Percentiles rank a stretch among this genome's conserved stretches.
These are phyloP conservation scores for Boletus reticuloceps DNA, from an alignment of 768 basidiomycete species.

Conservation along the genomic window DNA sequence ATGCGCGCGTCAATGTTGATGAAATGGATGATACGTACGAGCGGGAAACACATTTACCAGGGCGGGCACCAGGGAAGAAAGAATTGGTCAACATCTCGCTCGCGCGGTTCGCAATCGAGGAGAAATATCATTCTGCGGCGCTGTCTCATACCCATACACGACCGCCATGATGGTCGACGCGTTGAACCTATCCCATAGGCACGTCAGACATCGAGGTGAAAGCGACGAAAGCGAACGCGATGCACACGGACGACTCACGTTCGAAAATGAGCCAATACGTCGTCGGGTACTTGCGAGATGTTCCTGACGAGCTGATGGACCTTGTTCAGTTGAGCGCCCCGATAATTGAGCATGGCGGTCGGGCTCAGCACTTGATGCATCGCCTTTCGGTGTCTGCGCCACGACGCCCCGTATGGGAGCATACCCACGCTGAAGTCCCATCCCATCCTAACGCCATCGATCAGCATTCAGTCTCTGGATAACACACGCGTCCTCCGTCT, in stretches of 20 bases:
- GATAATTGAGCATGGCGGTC: slow-evolving; percentile 29
- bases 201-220: background rate
- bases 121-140: slow-evolving; percentile 27
- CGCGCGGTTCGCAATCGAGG: slow-evolving; percentile 31
- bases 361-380: slow-evolving; percentile 36
- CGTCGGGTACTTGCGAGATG: slow-evolving; percentile 25
- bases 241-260: slow-evolving; percentile 6
- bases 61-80: slow-evolving; percentile 28
- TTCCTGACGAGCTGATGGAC: slow-evolving; percentile 30
- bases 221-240: background rate
- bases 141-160: slow-evolving; percentile 31
- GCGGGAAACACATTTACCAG: slow-evolving; percentile 32
- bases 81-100: slow-evolving; percentile 26
- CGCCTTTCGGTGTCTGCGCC: slow-evolving; percentile 37
- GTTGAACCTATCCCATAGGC: slow-evolving; percentile 17
- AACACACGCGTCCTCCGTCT: no score
- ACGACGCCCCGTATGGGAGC: slow-evolving; percentile 35
- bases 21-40: slow-evolving; percentile 13
- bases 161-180: slow-evolving; percentile 30
- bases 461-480: background rate
- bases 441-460: slow-evolving; percentile 25
- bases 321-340: slow-evolving; percentile 30
- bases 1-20: background rate
- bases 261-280: slow-evolving; percentile 25
- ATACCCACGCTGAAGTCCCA: slow-evolving; percentile 39